Conservation (phyloP, 2,329 filamentous ascomycete genomes). For the Claviceps spartinae region DNA sequence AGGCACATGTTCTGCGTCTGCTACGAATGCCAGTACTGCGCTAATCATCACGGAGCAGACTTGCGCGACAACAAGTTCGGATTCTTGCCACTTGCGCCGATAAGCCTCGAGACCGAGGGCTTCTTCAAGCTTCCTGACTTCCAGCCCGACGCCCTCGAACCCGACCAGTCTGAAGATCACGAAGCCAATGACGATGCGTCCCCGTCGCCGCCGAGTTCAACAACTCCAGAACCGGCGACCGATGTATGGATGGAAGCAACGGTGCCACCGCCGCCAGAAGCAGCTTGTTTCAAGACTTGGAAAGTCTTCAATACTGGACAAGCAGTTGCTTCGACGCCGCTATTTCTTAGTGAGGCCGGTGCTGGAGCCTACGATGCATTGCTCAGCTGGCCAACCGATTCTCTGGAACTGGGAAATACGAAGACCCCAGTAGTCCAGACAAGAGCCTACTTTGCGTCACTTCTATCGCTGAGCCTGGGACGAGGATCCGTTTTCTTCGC, state of each 20-base stretch:
- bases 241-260: constrained; percentile 35
- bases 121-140: constrained; percentile 16
- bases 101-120: constrained; percentile 14
- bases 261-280: constrained; percentile 11
- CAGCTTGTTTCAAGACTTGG: constrained; percentile 49
- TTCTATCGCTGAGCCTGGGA: constrained; percentile 55
- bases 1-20: background rate
- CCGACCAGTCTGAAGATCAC: background rate
- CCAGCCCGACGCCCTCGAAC: background rate
- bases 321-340: constrained; percentile 23
- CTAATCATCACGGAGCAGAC: background rate
- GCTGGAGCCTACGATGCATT: constrained; percentile 52
- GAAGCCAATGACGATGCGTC: background rate
- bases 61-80: background rate
- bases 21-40: background rate
- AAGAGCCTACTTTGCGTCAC: constrained; percentile 37
- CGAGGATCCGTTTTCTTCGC: constrained; percentile 58
- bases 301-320: constrained; percentile 44
- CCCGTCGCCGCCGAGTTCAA: background rate
- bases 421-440: constrained; percentile 31
- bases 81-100: constrained; percentile 10
- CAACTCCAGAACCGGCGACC: constrained; percentile 5
- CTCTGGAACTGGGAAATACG: constrained; percentile 23
- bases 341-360: constrained; percentile 57
- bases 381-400: constrained; percentile 28